phyloP scores from a whole-genome alignment of 2,329 filamentous ascomycete genomes.

The Bipolaris victoriae region DNA sequence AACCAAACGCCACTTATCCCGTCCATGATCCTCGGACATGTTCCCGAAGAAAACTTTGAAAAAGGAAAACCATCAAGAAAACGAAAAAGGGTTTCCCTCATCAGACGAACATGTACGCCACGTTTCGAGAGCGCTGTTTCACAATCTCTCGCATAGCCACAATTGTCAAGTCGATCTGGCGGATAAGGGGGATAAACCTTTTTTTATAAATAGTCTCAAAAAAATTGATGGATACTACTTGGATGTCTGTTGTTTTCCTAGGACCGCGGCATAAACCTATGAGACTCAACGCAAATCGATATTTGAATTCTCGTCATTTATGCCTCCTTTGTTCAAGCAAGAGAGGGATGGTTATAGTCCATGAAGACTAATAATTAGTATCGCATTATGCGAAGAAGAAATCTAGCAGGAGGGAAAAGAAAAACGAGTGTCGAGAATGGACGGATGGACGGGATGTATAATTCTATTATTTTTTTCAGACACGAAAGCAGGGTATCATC shows the following conservation, averaged over 20 bases:
- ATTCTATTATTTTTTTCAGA: background rate
- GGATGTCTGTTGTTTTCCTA: background rate
- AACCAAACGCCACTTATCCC: background rate
- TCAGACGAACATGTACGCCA: background rate
- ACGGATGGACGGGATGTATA: background rate
- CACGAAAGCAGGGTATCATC: conserved; percentile 1
- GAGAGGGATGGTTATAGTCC: too few relatives aligned
- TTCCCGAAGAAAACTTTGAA: background rate
- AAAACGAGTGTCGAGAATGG: background rate
- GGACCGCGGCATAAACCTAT: too few relatives aligned
- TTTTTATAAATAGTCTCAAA: background rate
- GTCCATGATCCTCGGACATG: background rate
- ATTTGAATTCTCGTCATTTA: too few relatives aligned
- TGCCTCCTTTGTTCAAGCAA: background rate
- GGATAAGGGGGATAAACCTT: background rate
- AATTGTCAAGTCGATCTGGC: background rate
- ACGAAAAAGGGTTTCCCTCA: background rate
- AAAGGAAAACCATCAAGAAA: background rate
- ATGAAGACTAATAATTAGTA: background rate
- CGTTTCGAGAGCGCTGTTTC: background rate
- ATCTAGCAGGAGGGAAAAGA: background rate
- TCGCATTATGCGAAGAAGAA: background rate
- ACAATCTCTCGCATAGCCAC: background rate
- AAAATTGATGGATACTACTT: too few relatives aligned
- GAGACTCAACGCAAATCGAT: too few relatives aligned